Evolutionary conservation across 495 filamentous ascomycete species (phyloP), one percentile per base, ranked within the genome.

Genomic region (Trichoderma orchidacearum): DNA sequence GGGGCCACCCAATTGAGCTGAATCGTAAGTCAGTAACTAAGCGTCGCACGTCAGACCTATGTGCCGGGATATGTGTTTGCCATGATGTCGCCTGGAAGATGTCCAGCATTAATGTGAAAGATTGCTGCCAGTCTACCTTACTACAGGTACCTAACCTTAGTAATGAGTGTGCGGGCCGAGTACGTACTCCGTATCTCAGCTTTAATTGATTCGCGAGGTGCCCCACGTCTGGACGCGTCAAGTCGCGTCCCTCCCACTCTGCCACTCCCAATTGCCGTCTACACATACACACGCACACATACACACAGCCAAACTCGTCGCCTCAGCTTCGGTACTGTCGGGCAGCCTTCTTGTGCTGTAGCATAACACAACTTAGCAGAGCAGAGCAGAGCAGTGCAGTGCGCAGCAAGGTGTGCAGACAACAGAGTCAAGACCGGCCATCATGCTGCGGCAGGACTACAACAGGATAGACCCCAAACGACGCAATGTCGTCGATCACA

Each of bases 391-490:
- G 8, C 32, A 35, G n/a, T 50, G 7, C 41, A 7, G 6, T 6
- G 8, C 41, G 6, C 41, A 8, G 7, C 41, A 50, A 11, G 23
- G 12, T 8, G 8, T 18, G 12, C 6, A 7, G 12, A 17, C 50
- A 25, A 29, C 7, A 12, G 52, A n/a, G 38, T 18, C 17, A 53
- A 18, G 8, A 8, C 7, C 29, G 15, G 56, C 30, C 38, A 38
- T 17, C 27, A 92, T 92, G 87, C 83, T 88, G 59, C 78, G 84
- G 60, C 83, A 84, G 65, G 84, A 86, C 35, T 77, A 74, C 58
- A 79, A 79, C 57, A 80, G 89, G n/a, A 81, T 93, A 54, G 90
- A 94, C 60, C 69, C 84, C 6, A 96, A 96, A 68, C 72, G 89
- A 65, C 82, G 89, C 58, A 78, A 81, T 56, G 76, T 75, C 45